Evolutionary conservation across 176 grass and related monocot genomes (phyloP), one percentile per base, ranked within the genome.

Genomic region (Chloris gayana): DNA sequence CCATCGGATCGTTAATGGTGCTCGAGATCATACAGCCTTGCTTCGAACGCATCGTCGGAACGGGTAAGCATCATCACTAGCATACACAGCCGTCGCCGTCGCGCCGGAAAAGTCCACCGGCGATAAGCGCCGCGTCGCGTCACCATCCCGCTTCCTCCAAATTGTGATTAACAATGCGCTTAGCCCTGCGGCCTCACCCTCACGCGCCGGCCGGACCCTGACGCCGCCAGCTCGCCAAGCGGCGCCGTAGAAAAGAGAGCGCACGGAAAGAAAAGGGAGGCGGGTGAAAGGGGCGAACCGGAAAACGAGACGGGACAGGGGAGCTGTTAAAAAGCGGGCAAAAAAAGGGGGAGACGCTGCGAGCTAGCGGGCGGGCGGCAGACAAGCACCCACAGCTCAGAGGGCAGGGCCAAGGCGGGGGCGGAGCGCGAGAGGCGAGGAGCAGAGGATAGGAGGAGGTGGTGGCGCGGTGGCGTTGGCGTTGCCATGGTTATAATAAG

Each of bases 401-500:
- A 26, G 30, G 34, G 42, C 42, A 19, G 14, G 68, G 39, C 14
- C 30, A 27, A 78, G 63, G n/a, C 44, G 73, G 56, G 37, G 73
- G 80, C 59, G 81, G 74, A 88, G 86, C 61, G 86, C 74, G 75
- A 84, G 80, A 73, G 86, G 44, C 45, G 80, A 82, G 5, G 67
- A 69, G 24, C 46, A 17, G 62, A 77, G 12, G 62, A 31, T 64
- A 21, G 70, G 14, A 15, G 64, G 46, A 3, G 3, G 63, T 5
- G 2, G 73, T 14, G 65, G 14, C 8, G 26, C 69, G 75, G 77
- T 26, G 46, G 49, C 11, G 54, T 10, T 26, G 57, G 57, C 57
- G 57, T 60, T 4, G 38, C 19, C 53, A 70, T 63, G 58, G 82
- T 89, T 89, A 89, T 85, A 85, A 82, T 60, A 88, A 80, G 82